Evolutionary conservation across 306 rosid genomes (phyloP).

Genomic region (Quercus mongolica): DNA sequence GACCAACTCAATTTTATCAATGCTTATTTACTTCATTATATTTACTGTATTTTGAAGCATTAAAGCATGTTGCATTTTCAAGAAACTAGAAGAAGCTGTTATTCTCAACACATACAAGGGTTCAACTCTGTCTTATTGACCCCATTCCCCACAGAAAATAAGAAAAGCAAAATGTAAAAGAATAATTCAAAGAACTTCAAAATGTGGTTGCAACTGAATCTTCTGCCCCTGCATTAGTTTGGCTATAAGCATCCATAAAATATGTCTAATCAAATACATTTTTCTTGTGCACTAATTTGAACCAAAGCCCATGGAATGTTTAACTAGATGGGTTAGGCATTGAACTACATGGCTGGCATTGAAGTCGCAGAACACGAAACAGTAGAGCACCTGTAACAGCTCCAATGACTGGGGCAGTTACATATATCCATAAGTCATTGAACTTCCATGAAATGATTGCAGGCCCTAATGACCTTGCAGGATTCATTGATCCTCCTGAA

Average conservation of each 20-base stretch:
- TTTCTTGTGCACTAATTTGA: constrained; percentile 6
- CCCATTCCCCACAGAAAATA: not conserved
- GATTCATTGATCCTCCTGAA: constrained; percentile 91
- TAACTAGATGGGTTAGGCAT: constrained; percentile 24
- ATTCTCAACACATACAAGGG: not conserved
- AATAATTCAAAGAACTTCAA: too few relatives aligned
- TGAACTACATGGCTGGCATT: constrained; percentile 15
- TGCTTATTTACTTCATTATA: too few relatives aligned
- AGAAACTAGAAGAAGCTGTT: not conserved
- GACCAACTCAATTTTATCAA: too few relatives aligned
- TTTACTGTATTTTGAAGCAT: too few relatives aligned
- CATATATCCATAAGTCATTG: constrained; percentile 61
- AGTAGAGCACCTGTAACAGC: constrained; percentile 48
- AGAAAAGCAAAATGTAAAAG: not conserved
- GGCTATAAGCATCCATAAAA: not conserved
- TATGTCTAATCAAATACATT: not conserved
- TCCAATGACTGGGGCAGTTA: constrained; percentile 66
- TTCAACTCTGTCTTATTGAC: too few relatives aligned
- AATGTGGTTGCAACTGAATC: not conserved
- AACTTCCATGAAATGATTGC: constrained; percentile 74
- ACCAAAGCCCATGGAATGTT: not conserved
- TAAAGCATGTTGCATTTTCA: too few relatives aligned
- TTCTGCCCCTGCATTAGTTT: not conserved
- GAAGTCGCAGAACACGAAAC: constrained; percentile 37
- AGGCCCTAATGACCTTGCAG: constrained; percentile 88